Percentiles rank a stretch among this genome's conserved stretches.
Conservation (phyloP, 208 protist genomes). For the Trichomonas vaginalis region DNA sequence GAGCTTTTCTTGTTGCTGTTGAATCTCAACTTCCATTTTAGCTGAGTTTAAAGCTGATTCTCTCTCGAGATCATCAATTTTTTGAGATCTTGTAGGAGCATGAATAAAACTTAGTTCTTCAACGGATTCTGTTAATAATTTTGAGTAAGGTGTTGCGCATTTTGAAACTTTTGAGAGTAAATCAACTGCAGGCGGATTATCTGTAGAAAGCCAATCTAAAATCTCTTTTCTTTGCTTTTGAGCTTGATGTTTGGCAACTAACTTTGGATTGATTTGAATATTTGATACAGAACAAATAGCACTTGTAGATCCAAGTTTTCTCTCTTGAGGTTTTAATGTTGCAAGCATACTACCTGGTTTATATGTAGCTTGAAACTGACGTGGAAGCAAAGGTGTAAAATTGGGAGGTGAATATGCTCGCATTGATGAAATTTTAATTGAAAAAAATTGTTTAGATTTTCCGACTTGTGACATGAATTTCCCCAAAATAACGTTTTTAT, state of each 20-base stretch:
- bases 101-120: background rate
- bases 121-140: background rate
- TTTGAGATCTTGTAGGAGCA: background rate
- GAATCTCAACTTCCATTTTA: constrained; percentile 1
- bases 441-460: too few relatives aligned
- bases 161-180: background rate
- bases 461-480: too few relatives aligned
- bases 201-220: background rate
- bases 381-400: background rate
- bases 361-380: background rate
- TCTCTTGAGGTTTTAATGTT: background rate
- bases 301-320: background rate
- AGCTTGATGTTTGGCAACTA: too few relatives aligned
- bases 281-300: background rate
- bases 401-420: background rate
- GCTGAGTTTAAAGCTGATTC: background rate
- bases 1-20: background rate
- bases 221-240: background rate
- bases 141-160: background rate
- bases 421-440: too few relatives aligned
- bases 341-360: background rate
- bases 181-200: background rate
- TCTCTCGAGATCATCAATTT: background rate
- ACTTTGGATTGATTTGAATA: background rate
- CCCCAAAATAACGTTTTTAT: too few relatives aligned